Evolutionary conservation across 495 filamentous ascomycete genomes (phyloP), one percentile per base, ranked within the genome.

Genomic region (Ascobolus immersus): DNA sequence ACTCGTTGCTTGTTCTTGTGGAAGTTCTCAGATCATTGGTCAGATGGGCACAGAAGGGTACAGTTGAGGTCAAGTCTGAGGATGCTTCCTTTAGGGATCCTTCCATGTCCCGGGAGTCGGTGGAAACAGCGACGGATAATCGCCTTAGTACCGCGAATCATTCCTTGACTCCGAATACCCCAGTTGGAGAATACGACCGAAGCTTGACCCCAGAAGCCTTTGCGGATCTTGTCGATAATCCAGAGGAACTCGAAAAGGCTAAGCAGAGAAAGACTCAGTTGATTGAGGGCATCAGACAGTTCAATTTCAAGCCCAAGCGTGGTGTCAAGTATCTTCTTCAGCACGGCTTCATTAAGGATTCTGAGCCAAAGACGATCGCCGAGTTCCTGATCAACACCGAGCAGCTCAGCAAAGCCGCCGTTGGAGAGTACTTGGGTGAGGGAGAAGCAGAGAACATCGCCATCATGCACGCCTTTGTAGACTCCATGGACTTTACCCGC

Each of bases 401-500:
- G 10, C 62, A 65, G 18, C 55, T 99, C 2, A 78, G 91, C 50
- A 99, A 94, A 54, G 67, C 73, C 13, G 69, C 78, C 52, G 71
- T 99, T 25, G 86, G 86, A 39, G 86, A 99, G 51, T 94, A 76
- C 48, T 69, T 99, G 8, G 86, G 86, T 19, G 86, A 99, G 52
- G 82, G 78, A 12, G 84, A 94, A 17, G 57, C 72, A 2, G 70
- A 80, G 44, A 90, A 94, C 47, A 74, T 99, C 41, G 77, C 79
- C 17, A 89, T 78, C 38, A 99, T 99, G 86, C 89, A 99, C 52
- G 77, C 81, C 5, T 99, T 94, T 45, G 82, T 99, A 2, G 82
- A 99, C 38, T 50, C 54, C 15, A 94, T 99, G 82, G 77, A 93
- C 26, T 99, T 99, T 38, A 60, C 67, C n/a, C 77, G 77, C 50